These are phyloP conservation scores for Alternaria angustiovoidea DNA, from an alignment of 2,329 filamentous ascomycete species.

Conservation along the genomic window DNA sequence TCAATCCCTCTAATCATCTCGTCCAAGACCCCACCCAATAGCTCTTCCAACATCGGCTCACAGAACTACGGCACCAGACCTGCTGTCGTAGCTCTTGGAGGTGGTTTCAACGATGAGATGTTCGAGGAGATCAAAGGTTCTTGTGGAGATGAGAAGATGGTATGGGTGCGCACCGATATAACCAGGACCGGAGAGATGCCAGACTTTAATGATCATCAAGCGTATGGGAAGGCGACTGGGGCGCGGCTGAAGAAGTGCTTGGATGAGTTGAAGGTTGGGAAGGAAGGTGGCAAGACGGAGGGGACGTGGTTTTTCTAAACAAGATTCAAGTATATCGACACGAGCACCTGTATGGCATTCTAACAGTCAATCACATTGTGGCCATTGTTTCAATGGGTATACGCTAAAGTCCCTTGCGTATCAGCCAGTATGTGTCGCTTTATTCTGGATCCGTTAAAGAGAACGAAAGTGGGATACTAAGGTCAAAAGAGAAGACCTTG, in stretches of 20 bases:
- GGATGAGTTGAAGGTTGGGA: conserved; percentile 9
- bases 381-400: no score
- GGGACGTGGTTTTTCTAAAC: conserved; percentile 10
- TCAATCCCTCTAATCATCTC: conserved; percentile 17
- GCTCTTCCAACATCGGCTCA: background rate
- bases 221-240: conserved; percentile 15
- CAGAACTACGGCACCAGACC: background rate
- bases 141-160: conserved; percentile 10
- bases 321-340: background rate
- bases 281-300: conserved; percentile 8
- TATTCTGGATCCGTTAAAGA: no score
- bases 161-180: conserved; percentile 18
- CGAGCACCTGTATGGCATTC: no score
- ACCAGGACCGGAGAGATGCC: conserved; percentile 9
- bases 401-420: no score
- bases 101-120: conserved; percentile 5
- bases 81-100: background rate
- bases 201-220: conserved; percentile 4
- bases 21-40: background rate
- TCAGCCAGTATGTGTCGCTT: no score
- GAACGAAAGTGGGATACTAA: no score
- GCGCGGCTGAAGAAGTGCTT: conserved; percentile 17
- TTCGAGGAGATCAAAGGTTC: conserved; percentile 1
- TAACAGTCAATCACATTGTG: no score
- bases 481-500: no score